These are phyloP conservation scores for Thuidium tamariscinum DNA, from an alignment of 225 moss, liverwort and hornwort species.

Conservation along the genomic window DNA sequence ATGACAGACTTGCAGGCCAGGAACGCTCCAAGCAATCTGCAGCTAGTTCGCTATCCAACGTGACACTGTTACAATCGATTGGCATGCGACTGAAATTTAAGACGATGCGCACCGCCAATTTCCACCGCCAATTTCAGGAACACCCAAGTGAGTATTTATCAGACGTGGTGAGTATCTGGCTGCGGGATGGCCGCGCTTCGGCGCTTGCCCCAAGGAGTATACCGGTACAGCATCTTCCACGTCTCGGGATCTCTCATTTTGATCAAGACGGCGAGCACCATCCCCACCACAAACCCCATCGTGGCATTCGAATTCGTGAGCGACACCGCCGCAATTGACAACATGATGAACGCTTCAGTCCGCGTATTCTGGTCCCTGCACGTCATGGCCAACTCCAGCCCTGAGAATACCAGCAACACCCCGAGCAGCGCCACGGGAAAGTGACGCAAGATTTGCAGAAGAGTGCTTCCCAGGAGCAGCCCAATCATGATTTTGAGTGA, in stretches of 20 bases:
- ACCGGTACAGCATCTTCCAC: constrained; percentile 6
- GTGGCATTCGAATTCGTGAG: constrained; percentile 38
- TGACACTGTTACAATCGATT: neutral
- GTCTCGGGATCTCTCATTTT: constrained; percentile 9
- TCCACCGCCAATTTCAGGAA: neutral
- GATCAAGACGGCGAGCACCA: constrained; percentile 34
- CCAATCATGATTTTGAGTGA: constrained; percentile 39
- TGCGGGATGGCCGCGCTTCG: neutral
- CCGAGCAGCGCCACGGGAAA: constrained; percentile 73
- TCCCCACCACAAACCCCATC: constrained; percentile 51
- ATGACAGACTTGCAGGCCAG: neutral
- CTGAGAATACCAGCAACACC: constrained; percentile 63
- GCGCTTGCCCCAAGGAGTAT: neutral
- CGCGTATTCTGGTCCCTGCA: constrained; percentile 65
- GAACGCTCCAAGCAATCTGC: neutral
- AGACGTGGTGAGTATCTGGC: neutral
- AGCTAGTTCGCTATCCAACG: neutral
- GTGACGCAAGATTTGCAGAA: constrained; percentile 33
- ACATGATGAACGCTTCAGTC: constrained; percentile 49
- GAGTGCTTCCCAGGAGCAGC: constrained; percentile 54
- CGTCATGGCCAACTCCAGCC: constrained; percentile 78
- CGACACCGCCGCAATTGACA: constrained; percentile 44
- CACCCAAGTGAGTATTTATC: neutral
- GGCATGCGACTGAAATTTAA: no score
- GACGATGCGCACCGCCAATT: neutral